phyloP scores from a whole-genome alignment of 257 asterid species.

The Leonotis leonurus region DNA sequence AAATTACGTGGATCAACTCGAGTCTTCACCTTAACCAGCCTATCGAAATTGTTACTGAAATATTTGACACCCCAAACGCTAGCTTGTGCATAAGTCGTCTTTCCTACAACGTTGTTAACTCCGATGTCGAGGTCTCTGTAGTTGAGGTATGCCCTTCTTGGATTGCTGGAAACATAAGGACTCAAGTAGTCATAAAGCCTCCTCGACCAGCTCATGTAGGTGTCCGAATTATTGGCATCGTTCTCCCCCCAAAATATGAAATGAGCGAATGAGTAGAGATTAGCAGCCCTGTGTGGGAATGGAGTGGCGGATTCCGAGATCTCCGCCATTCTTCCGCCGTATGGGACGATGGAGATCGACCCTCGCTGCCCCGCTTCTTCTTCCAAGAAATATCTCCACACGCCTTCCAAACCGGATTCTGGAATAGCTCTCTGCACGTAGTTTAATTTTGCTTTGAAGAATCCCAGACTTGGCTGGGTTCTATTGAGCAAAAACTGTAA shows the following conservation, averaged over 20 bases:
- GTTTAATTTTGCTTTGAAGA: too few species aligned
- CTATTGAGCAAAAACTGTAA: too few species aligned
- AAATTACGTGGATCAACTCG: constrained; percentile 27
- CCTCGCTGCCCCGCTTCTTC: background rate
- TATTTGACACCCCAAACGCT: constrained; percentile 28
- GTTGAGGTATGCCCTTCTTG: constrained; percentile 15
- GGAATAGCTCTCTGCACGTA: constrained; percentile 18
- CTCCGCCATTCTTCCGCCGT: constrained; percentile 17
- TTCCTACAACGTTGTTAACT: constrained; percentile 13
- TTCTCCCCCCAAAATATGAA: background rate
- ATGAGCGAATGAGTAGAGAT: constrained; percentile 13
- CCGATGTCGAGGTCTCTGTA: constrained; percentile 33
- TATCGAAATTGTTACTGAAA: constrained; percentile 20
- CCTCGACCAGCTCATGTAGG: constrained; percentile 15
- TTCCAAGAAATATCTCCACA: background rate
- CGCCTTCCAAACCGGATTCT: background rate
- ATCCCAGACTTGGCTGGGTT: too few species aligned
- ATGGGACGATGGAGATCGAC: background rate
- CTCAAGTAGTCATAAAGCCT: constrained; percentile 21
- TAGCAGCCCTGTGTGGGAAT: background rate
- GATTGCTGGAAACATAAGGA: constrained; percentile 19
- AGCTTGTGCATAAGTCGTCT: constrained; percentile 22
- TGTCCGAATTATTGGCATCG: background rate
- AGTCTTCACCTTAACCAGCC: constrained; percentile 29
- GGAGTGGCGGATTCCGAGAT: background rate